These are phyloP conservation scores for Pilaira anomala DNA, from an alignment of 192 early-diverging fungal genomes.

Conservation along the genomic window DNA sequence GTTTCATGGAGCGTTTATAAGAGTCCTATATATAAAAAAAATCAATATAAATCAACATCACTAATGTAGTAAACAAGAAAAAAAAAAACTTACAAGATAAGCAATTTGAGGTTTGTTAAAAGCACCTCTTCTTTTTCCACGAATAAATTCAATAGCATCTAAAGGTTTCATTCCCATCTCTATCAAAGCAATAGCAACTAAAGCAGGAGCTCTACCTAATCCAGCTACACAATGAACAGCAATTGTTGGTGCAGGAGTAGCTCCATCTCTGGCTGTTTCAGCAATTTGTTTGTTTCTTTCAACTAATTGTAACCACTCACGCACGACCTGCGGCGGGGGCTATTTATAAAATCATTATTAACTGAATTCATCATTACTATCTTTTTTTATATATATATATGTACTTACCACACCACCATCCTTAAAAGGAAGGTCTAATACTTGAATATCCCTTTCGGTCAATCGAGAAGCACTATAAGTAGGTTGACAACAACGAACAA, in stretches of 20 bases:
- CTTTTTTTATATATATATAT: neutral
- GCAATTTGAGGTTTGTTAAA: constrained; percentile 59
- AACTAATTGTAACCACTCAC: constrained; percentile 62
- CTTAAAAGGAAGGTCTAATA: constrained; percentile 85
- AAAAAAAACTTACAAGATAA: constrained; percentile 11
- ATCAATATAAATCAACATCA: neutral
- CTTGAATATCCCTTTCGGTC: constrained; percentile 56
- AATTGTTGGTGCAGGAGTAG: constrained; percentile 48
- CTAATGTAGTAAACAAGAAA: too few relatives aligned
- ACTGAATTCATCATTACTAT: neutral
- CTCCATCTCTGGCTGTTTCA: constrained; percentile 11
- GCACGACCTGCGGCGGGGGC: constrained; percentile 46
- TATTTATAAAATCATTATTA: neutral
- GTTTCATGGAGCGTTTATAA: constrained; percentile 34
- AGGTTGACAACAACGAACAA: constrained; percentile 90
- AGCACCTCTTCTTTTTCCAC: constrained; percentile 68
- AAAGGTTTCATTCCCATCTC: constrained; percentile 75
- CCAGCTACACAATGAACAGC: constrained; percentile 96
- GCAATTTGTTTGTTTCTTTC: constrained; percentile 41
- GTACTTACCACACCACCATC: constrained; percentile 76
- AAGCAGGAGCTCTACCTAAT: constrained; percentile 87
- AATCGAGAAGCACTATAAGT: constrained; percentile 70
- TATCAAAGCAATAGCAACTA: constrained; percentile 80
- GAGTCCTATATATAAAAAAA: constrained; percentile 22
- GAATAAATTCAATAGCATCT: constrained; percentile 72